Evolutionary conservation across 495 filamentous ascomycete genomes (phyloP), one percentile per base, ranked within the genome.

Genomic region (Penicillium desertorum): DNA sequence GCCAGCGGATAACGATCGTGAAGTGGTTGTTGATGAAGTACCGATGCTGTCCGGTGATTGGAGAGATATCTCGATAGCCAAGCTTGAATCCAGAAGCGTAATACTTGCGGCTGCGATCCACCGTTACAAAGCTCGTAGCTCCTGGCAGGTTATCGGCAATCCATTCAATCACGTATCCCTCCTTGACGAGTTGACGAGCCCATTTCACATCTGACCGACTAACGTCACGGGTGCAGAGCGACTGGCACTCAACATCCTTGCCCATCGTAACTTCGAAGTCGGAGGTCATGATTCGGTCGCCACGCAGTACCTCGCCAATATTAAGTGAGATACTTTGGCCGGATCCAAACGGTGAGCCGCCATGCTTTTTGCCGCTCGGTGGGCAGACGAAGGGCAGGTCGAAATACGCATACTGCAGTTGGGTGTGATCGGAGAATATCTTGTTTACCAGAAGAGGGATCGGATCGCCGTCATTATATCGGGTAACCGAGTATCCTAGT

Each of bases 71-170:
- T 57, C 84, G 85, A 62, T 87, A 90, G 1, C 92, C 92, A 29
- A 97, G 74, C 75, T 96, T 97, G 77, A 96, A 96, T n/a, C 92
- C 92, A 14, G 92, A 86, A 22, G 92, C 91, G 67, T 96, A 97
- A 72, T 96, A 96, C 69, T 92, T 96, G 61, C 86, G 84, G 51
- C 81, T 85, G 69, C 90, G 91, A 69, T 97, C 92, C 14, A 90
- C 87, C 0, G 90, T 95, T 44, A 96, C 91, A 64, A 96, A 97
- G 66, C 87, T 92, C 4, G 92, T 96, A 41, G 92, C 92, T 8
- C 92, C 92, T 10, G 92, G 92, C 25, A 97, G 79, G 59, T 97
- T 97, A 69, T 97, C 92, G 43, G 93, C 90, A 63, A 97, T 97
- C 92, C 92, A 97, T 70, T 97, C 92, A 3, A 86, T 88, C 42